phyloP scores from a whole-genome alignment of 768 basidiomycete species.

The Pseudohyphozyma bogoriensis region DNA sequence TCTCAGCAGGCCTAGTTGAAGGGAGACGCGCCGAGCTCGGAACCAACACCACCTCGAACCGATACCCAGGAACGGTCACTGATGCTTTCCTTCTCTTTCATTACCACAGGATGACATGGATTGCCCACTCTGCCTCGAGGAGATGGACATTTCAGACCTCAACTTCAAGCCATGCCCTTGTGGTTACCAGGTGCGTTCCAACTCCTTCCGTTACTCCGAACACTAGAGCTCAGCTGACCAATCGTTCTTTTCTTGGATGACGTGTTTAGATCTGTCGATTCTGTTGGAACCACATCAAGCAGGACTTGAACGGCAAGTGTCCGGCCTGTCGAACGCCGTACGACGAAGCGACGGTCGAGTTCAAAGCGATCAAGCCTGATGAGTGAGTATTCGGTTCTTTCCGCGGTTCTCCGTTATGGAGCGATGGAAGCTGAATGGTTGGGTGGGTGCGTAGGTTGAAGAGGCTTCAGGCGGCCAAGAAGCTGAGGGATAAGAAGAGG shows the following conservation, averaged over 20 bases:
- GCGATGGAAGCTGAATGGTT: constrained; percentile 1
- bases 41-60: too few species aligned
- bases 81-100: background rate
- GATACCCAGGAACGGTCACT: background rate
- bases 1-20: too few species aligned
- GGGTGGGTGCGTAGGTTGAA: constrained; percentile 60
- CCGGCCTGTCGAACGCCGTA: constrained; percentile 92
- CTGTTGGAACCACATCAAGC: constrained; percentile 97
- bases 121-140: constrained; percentile 94
- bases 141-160: constrained; percentile 97
- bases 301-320: constrained; percentile 89
- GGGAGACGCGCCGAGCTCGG: too few species aligned
- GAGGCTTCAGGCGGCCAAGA: constrained; percentile 80
- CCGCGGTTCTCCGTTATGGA: constrained; percentile 8
- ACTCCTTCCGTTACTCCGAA: background rate
- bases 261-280: constrained; percentile 83
- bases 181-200: constrained; percentile 73
- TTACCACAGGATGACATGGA: constrained; percentile 81
- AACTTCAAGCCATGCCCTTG: constrained; percentile 99
- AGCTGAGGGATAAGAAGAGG: constrained; percentile 83
- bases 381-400: constrained; percentile 55
- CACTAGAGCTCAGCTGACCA: background rate
- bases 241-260: background rate
- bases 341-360: constrained; percentile 83
- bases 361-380: constrained; percentile 87